phyloP scores from a whole-genome alignment of 108 stramenopile species.

The Epithemia pelagica region DNA sequence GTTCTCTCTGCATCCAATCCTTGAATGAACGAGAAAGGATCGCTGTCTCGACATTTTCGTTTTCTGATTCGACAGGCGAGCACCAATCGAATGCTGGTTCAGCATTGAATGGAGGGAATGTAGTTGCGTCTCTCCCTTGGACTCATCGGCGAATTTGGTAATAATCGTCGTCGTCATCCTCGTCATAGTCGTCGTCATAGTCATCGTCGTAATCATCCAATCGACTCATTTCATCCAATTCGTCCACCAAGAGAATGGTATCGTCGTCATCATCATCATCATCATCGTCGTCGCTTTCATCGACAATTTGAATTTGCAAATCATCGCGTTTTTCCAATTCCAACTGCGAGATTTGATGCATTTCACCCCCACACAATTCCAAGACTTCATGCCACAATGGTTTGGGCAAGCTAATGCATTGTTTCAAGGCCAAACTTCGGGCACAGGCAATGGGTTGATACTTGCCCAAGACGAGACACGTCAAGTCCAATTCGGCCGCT shows the following conservation, averaged over 20 bases:
- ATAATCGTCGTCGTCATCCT: not conserved
- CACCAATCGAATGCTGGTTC: too few species aligned
- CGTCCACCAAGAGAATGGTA: slow-evolving; percentile 17
- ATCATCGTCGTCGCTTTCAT: slow-evolving; percentile 30
- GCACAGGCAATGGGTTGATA: slow-evolving; percentile 75
- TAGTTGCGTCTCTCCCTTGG: too few species aligned
- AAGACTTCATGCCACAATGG: slow-evolving; percentile 85
- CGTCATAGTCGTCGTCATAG: not conserved
- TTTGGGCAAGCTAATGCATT: slow-evolving; percentile 77
- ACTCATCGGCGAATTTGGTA: not conserved
- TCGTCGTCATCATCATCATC: slow-evolving; percentile 34
- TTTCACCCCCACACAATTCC: slow-evolving; percentile 66
- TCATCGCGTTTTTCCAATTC: slow-evolving; percentile 68
- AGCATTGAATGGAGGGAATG: too few species aligned
- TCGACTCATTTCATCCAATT: slow-evolving; percentile 15
- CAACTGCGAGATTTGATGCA: slow-evolving; percentile 55
- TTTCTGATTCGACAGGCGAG: too few species aligned
- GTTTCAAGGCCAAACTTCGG: slow-evolving; percentile 70
- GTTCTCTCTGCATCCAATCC: too few species aligned
- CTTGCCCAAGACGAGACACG: slow-evolving; percentile 38
- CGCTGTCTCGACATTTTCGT: too few species aligned
- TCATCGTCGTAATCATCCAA: slow-evolving; percentile 34
- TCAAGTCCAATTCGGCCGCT: slow-evolving; percentile 38
- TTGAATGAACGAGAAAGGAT: too few species aligned
- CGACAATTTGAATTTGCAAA: slow-evolving; percentile 37